Base-by-base conservation (phyloP, 441 rosid species). In the Theobroma grandiflorum region DNA sequence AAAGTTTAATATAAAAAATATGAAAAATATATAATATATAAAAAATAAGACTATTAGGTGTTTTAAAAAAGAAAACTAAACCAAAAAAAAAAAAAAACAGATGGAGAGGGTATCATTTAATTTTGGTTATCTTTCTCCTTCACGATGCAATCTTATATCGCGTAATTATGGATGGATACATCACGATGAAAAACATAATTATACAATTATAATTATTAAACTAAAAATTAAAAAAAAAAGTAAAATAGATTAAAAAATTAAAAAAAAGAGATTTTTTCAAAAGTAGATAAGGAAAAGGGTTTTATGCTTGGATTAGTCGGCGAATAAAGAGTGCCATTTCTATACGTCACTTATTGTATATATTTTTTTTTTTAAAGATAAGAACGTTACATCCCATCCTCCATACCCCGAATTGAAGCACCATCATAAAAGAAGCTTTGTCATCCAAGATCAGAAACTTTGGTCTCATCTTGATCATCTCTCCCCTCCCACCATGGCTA, bases 401-500 rank as follows among this genome's bases (percentile, higher is more conserved):
- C 70, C 52, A 67, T 7, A 8, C 52, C 1, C 42, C 47, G 8
- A 63, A 35, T 70, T 69, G 43, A 33, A 35, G 63, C 62, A 55
- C 16, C 49, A 37, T 53, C 49, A 37, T 53, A 16, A 72, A 6
- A 16, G 10, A 37, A 73, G 76, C 76, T 73, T 52, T 20, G 76
- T 73, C 64, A 72, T 37, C 76, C 76, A 50, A 8, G 31, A 26
- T 26, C 31, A 53, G 6, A 72, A 31, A 33, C 35, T 18, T 72
- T 18, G 47, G 31, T 35, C 61, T 72, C 49, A 74, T 73, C 65
- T n/a, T 52, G 9, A 43, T 45, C 31, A 26, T 26, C 31, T 26
- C 73, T 2, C 66, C 38, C 16, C 42, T 9, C 6, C 76, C 8
- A 1, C 1, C 59, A 8, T 72, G 31, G 59, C 45, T 16, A 26